Conservation (phyloP, 768 basidiomycete genomes). For the Naganishia randhawae region DNA sequence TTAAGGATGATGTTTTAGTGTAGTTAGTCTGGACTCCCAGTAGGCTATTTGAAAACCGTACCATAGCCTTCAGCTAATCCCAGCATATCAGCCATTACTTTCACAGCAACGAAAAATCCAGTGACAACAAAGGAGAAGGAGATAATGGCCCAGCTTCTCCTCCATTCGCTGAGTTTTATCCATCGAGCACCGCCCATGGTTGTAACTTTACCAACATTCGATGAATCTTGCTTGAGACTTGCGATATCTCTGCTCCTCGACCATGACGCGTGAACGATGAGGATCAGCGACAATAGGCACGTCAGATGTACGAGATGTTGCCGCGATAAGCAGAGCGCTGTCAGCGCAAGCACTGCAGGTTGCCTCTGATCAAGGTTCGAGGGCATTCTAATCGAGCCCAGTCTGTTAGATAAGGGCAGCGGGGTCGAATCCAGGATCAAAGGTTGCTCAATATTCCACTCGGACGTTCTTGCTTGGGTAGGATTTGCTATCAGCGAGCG, state of each 20-base stretch:
- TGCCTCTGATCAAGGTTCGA: constrained; percentile 42
- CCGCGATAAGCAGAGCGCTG: constrained; percentile 59
- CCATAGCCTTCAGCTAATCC: constrained; percentile 6
- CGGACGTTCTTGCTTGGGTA: neutral
- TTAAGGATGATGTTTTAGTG: neutral
- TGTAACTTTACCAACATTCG: constrained; percentile 35
- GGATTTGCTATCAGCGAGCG: constrained; percentile 25
- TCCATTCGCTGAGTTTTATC: constrained; percentile 44
- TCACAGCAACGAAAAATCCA: constrained; percentile 41
- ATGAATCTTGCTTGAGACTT: constrained; percentile 26
- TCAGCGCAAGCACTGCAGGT: constrained; percentile 37
- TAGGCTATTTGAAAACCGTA: neutral
- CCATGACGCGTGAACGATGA: constrained; percentile 72
- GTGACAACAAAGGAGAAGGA: constrained; percentile 48
- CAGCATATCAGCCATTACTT: constrained; percentile 34
- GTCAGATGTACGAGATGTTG: constrained; percentile 73
- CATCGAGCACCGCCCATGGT: constrained; percentile 25
- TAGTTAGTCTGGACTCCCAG: neutral
- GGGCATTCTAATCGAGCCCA: constrained; percentile 56
- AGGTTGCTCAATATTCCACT: constrained; percentile 79
- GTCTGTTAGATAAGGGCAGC: constrained; percentile 48
- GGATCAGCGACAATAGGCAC: constrained; percentile 72
- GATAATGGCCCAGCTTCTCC: constrained; percentile 40
- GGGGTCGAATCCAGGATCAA: constrained; percentile 55
- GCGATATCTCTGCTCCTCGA: constrained; percentile 68